Base-by-base conservation (phyloP, 1,139 yeast genomes). In the Magnusiomyces tetraspermus region DNA sequence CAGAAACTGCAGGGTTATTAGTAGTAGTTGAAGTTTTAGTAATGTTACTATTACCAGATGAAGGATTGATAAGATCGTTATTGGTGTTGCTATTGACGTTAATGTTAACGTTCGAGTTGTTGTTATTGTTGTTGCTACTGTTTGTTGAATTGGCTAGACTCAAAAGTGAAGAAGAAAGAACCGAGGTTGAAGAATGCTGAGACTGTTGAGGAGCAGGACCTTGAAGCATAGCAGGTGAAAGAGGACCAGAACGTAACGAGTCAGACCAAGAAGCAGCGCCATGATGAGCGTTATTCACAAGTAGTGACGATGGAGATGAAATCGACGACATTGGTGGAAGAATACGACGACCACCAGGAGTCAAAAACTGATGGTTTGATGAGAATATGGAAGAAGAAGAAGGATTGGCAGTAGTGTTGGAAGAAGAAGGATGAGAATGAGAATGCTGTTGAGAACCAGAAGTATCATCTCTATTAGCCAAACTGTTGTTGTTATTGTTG, bases 321-420 rank as follows among this genome's bases (percentile, higher is more conserved):
- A 68, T 59, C 19, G 66, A 62, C 21, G 70, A 65, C n/a, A 68
- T 63, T 0, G 72, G 72, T 2, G 71, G 72, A 8, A 69, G 58
- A 17, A 64, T 53, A 43, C 62, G 63, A 11, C 66, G 52, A n/a
- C 67, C 68, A 15, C 67, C 68, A 1, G 68, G 67, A 10, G 67
- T 64, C 6, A 63, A 60, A 4, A 61, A 55, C 47, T 54, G 56
- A 2, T 49, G 49, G 23, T 49, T 50, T 49, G 28, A 22, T n/a
- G 23, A 45, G 23, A 45, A 45, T 15, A 41, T 3, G 45, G 28
- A 38, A 13, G 48, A 43, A 23, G 53, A 11, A 24, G 33, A 22
- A 15, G 51, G 19, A 10, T 17, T 10, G 3, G 44, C 22, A 10
- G 38, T 15, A 13, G 10, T 8, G 10, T 33, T 33, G 10, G 38